phyloP scores from a whole-genome alignment of 2,329 filamentous ascomycete species.

The Chrysoporthe deuterocubensis region DNA sequence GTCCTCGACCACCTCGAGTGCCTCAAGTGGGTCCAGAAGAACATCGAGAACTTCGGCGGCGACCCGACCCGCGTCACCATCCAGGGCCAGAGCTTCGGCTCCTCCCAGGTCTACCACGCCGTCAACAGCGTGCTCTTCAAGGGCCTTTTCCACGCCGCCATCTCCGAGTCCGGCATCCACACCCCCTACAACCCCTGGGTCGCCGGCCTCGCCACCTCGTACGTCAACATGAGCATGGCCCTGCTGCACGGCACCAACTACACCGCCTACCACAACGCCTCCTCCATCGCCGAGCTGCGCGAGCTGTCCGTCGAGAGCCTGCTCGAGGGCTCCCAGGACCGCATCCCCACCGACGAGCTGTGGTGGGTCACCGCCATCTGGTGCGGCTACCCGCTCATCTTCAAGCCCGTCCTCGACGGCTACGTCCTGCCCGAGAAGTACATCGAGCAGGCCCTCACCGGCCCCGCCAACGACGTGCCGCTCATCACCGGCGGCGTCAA shows the following conservation, averaged over 20 bases:
- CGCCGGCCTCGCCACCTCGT: conserved; percentile 37
- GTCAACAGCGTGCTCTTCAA: conserved; percentile 38
- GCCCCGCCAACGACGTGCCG: conserved; percentile 40
- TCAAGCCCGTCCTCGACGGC: conserved; percentile 34
- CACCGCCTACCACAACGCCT: conserved; percentile 29
- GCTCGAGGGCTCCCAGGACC: conserved; percentile 34
- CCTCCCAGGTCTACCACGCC: conserved; percentile 37
- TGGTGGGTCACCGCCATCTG: conserved; percentile 38
- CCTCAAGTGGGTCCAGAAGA: conserved; percentile 27
- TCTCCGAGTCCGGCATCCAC: conserved; percentile 38
- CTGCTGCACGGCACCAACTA: conserved; percentile 35
- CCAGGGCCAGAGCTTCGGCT: conserved; percentile 32
- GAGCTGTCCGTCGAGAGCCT: conserved; percentile 25
- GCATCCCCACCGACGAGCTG: conserved; percentile 32
- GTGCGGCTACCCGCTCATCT: conserved; percentile 36
- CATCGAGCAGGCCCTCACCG: conserved; percentile 31
- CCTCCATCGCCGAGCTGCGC: conserved; percentile 24
- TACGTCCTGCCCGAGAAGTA: conserved; percentile 34
- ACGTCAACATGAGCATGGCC: conserved; percentile 36
- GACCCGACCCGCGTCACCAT: conserved; percentile 27
- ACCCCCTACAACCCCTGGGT: conserved; percentile 37
- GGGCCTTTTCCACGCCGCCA: conserved; percentile 38
- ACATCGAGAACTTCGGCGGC: conserved; percentile 27
- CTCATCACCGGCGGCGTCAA: conserved; percentile 42
- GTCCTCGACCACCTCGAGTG: conserved; percentile 26